Conservation (phyloP, 2,329 filamentous ascomycete genomes). For the Rasamsonia emersonii region DNA sequence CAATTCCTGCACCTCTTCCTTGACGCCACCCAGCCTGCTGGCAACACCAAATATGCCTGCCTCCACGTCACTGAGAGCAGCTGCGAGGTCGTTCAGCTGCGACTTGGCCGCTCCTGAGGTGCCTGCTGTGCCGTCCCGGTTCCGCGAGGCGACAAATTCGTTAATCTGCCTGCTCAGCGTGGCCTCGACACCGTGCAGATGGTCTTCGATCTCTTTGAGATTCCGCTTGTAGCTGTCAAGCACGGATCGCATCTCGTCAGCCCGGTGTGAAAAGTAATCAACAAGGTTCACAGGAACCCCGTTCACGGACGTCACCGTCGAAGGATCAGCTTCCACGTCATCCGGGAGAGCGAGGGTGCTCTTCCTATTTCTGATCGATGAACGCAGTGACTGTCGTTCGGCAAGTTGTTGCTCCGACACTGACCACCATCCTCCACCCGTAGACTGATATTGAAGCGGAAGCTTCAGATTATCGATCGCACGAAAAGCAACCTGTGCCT, state of each 20-base stretch:
- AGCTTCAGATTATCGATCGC: conserved; percentile 67
- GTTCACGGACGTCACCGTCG: conserved; percentile 35
- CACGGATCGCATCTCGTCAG: conserved; percentile 53
- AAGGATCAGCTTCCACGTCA: conserved; percentile 32
- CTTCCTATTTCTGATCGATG: conserved; percentile 26
- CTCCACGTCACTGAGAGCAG: conserved; percentile 57
- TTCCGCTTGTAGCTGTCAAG: conserved; percentile 51
- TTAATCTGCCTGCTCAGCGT: conserved; percentile 53
- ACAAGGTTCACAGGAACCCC: conserved; percentile 53
- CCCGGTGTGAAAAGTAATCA: conserved; percentile 54
- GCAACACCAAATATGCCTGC: conserved; percentile 56
- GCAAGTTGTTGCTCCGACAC: conserved; percentile 30
- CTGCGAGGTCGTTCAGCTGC: conserved; percentile 41
- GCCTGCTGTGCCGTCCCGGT: conserved; percentile 28
- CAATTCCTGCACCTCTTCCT: conserved; percentile 53
- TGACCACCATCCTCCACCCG: conserved; percentile 32
- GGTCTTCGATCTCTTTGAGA: conserved; percentile 56
- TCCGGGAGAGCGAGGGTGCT: conserved; percentile 41
- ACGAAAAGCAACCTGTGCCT: conserved; percentile 63
- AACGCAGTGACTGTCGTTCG: conserved; percentile 29
- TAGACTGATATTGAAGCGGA: conserved; percentile 54
- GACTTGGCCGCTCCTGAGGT: conserved; percentile 37
- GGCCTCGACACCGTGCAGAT: conserved; percentile 55
- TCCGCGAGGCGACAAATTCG: conserved; percentile 39
- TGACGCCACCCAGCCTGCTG: conserved; percentile 49